Evolutionary conservation across 2,329 filamentous ascomycete genomes (phyloP).

Genomic region (Fusarium setosum): DNA sequence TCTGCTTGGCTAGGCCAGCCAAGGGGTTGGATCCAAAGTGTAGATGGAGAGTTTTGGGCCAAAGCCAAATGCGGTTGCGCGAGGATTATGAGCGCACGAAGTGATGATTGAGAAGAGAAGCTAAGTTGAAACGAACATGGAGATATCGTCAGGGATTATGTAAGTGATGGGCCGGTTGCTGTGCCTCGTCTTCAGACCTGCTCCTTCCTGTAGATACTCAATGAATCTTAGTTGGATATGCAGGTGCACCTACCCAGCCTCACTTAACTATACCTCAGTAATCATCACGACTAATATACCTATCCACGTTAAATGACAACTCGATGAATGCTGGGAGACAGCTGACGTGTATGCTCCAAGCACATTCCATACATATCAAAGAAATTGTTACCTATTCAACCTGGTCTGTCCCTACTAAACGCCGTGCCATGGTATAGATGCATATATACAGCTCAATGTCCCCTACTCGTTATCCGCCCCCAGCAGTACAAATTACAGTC

Average conservation of each 20-base stretch:
- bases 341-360: neutral
- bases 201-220: too few species aligned
- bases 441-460: slow-evolving; percentile 43
- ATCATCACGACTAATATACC: too few species aligned
- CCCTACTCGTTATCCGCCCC: slow-evolving; percentile 29
- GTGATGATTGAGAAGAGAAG: neutral
- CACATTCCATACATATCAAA: neutral
- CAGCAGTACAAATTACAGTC: slow-evolving; percentile 29
- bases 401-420: slow-evolving; percentile 42
- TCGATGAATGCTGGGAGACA: neutral
- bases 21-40: too few species aligned
- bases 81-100: neutral
- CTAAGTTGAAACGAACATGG: neutral
- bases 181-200: neutral
- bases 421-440: slow-evolving; percentile 56
- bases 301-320: too few species aligned
- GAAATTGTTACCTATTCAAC: slow-evolving; percentile 40
- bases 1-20: too few species aligned
- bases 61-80: too few species aligned
- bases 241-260: neutral
- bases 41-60: too few species aligned
- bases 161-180: neutral
- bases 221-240: too few species aligned
- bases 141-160: neutral
- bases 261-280: too few species aligned